These are phyloP conservation scores for Limonium bicolor DNA, from an alignment of 148 eudicot species.

Conservation along the genomic window DNA sequence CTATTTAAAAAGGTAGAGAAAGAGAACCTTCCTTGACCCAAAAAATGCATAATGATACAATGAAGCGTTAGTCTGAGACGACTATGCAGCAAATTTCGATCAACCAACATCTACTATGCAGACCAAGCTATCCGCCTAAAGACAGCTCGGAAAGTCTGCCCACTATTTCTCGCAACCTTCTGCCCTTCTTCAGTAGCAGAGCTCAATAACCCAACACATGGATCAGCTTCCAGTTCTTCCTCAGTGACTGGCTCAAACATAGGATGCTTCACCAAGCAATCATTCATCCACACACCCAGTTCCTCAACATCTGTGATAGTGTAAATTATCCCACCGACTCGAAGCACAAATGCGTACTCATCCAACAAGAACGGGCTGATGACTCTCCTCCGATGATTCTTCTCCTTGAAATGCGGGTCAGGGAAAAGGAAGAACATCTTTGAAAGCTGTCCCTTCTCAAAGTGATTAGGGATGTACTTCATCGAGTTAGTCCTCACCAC, in stretches of 20 bases:
- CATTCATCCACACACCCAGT: slow-evolving; percentile 88
- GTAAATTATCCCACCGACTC: slow-evolving; percentile 73
- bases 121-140: slow-evolving; percentile 40
- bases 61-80: too few species aligned
- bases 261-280: slow-evolving; percentile 67
- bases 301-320: slow-evolving; percentile 93
- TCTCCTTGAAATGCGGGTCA: slow-evolving; percentile 92
- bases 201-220: slow-evolving; percentile 57
- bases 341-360: slow-evolving; percentile 79
- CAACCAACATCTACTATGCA: too few species aligned
- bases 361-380: slow-evolving; percentile 74
- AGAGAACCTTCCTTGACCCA: too few species aligned
- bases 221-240: slow-evolving; percentile 63
- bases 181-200: slow-evolving; percentile 86
- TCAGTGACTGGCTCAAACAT: slow-evolving; percentile 52
- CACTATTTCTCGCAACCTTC: slow-evolving; percentile 76
- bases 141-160: slow-evolving; percentile 65
- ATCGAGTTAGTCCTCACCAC: slow-evolving; percentile 90
- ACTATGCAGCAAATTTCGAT: too few species aligned
- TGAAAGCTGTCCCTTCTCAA: slow-evolving; percentile 62
- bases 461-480: slow-evolving; percentile 92
- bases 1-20: too few species aligned
- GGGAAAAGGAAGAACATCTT: slow-evolving; percentile 97
- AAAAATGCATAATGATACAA: too few species aligned
- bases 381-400: slow-evolving; percentile 80